Percentiles rank a stretch among this genome's conserved stretches.
These are phyloP conservation scores for Pichia gijzeniarum DNA, from an alignment of 805 yeast genomes.

Conservation along the genomic window DNA sequence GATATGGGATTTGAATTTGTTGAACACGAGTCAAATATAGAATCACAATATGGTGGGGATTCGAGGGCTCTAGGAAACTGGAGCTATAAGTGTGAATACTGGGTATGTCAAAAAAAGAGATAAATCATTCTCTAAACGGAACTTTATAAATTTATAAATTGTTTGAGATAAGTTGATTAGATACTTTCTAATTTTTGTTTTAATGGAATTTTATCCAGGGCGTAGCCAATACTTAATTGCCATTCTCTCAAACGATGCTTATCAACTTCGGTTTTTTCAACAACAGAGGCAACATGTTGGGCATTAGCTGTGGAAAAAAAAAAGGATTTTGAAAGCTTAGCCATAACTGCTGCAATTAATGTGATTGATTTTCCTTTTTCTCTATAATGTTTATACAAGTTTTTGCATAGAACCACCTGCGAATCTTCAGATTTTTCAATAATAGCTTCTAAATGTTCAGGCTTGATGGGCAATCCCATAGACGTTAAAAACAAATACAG, in stretches of 20 bases:
- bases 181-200: constrained; percentile 5
- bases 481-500: constrained; percentile 39
- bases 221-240: constrained; percentile 19
- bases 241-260: constrained; percentile 15
- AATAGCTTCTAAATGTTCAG: constrained; percentile 33
- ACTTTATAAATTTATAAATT: too few relatives aligned
- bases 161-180: not conserved
- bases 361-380: constrained; percentile 32
- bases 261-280: constrained; percentile 12
- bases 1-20: constrained; percentile 46
- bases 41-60: constrained; percentile 51
- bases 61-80: constrained; percentile 44
- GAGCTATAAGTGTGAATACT: constrained; percentile 57
- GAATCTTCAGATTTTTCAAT: constrained; percentile 34
- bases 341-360: constrained; percentile 19
- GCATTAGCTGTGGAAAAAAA: constrained; percentile 8
- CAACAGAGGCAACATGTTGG: not conserved
- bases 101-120: constrained; percentile 43
- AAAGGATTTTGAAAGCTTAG: constrained; percentile 17
- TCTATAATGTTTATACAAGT: constrained; percentile 37
- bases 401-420: constrained; percentile 33
- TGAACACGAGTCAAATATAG: constrained; percentile 37
- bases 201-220: constrained; percentile 5
- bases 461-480: constrained; percentile 42
- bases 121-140: too few relatives aligned